phyloP scores from a whole-genome alignment of 2,329 filamentous ascomycete species.

The Beauveria sp. region DNA sequence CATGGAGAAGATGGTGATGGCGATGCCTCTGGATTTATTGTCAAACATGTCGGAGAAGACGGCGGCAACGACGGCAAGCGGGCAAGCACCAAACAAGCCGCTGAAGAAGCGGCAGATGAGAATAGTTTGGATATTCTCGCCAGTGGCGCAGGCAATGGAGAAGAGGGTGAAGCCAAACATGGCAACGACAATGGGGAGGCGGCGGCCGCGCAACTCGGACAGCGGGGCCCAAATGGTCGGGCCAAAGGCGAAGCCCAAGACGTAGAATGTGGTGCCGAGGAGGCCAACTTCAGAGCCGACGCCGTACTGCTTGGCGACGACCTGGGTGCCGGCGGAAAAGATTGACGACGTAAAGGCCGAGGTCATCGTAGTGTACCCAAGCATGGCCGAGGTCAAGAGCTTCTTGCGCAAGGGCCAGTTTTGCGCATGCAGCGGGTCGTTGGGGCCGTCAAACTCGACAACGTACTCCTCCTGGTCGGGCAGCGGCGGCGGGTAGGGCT shows the following conservation, averaged over 20 bases:
- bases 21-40: constrained; percentile 50
- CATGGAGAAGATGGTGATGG: constrained; percentile 37
- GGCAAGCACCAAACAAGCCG: constrained; percentile 65
- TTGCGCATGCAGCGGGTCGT: constrained; percentile 78
- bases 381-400: constrained; percentile 57
- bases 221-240: constrained; percentile 67
- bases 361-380: constrained; percentile 67
- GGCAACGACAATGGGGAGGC: constrained; percentile 50
- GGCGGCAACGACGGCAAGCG: constrained; percentile 61
- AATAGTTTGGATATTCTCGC: constrained; percentile 61
- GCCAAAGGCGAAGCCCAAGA: constrained; percentile 65
- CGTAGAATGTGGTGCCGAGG: constrained; percentile 61
- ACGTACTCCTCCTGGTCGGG: constrained; percentile 70
- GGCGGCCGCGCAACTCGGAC: constrained; percentile 63
- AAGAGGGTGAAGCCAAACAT: constrained; percentile 66
- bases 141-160: constrained; percentile 55
- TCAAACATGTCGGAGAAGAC: constrained; percentile 68
- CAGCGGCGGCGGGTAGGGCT: constrained; percentile 62
- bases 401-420: constrained; percentile 82
- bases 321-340: constrained; percentile 58
- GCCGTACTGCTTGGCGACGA: constrained; percentile 49
- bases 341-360: constrained; percentile 68
- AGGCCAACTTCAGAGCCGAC: constrained; percentile 56
- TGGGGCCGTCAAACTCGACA: constrained; percentile 75
- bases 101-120: constrained; percentile 66